A percentile compares a stretch with the other conserved stretches of the same genome.
Evolutionary conservation across 495 filamentous ascomycete species (phyloP).

Genomic region (Penicillium herquei): DNA sequence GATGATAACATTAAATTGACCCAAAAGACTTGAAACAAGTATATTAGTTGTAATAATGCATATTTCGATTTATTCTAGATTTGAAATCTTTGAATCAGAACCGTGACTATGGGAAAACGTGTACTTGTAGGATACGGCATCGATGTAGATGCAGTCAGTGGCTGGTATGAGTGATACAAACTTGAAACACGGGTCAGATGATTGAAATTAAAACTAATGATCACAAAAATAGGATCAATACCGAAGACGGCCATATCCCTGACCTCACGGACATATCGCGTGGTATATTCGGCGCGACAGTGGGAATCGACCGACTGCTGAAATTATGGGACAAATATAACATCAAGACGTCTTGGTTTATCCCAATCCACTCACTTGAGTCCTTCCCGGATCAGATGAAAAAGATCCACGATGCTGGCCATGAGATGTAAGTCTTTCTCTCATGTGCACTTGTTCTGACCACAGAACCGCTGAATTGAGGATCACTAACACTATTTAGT

Average conservation of each 20-base stretch:
- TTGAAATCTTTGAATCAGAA: no score
- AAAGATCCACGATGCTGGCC: conserved; percentile 37
- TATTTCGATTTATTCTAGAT: no score
- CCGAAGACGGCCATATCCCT: background rate
- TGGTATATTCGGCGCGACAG: conserved; percentile 40
- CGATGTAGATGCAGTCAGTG: conserved; percentile 3
- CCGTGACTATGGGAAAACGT: background rate
- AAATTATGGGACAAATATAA: conserved; percentile 35
- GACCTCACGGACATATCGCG: conserved; percentile 3
- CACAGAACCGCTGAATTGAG: no score
- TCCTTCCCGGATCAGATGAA: conserved; percentile 35
- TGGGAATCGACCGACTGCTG: conserved; percentile 40
- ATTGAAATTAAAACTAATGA: background rate
- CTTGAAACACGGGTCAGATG: background rate
- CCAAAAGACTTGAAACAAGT: no score
- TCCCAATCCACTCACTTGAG: conserved; percentile 37
- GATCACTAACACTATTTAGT: background rate
- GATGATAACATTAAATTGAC: background rate
- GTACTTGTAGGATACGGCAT: conserved; percentile 2
- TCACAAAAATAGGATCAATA: conserved; percentile 5
- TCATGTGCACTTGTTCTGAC: background rate
- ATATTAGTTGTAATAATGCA: no score
- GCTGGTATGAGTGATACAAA: background rate
- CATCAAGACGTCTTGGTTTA: conserved; percentile 45
- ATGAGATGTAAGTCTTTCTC: conserved; percentile 25